Evolutionary conservation across 75 land plant species (phyloP), one percentile per base, ranked within the genome.

Genomic region (Picea glauca): DNA sequence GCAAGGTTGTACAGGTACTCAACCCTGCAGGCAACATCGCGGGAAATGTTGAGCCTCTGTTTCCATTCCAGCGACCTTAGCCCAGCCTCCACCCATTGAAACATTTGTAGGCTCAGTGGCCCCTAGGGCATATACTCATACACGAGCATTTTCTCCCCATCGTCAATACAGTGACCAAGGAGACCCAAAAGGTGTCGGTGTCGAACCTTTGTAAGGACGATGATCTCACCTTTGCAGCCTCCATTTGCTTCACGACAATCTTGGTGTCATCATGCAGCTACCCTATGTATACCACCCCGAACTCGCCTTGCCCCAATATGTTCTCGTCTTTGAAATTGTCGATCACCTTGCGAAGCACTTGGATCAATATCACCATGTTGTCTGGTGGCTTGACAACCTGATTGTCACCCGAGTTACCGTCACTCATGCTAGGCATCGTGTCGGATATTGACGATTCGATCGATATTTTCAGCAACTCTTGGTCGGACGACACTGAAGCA

Each of bases 241-340:
- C 90, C 98, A 95, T 95, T 60, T 96, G 82, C 80, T 95, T 95
- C 13, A 95, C 98, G 9, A 96, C 98, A 62, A 95, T 95, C 81
- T 86, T 85, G n/a, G 98, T 93, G 12, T 93, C 98, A 62, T 95
- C 98, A 58, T 93, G 94, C 57, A 95, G 82, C 78, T 91, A 92
- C 12, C 98, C 98, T 65, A 82, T 85, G 79, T 90, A 88, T 13
- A 90, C 92, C 4, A 90, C 91, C 13, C 92, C 92, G 40, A 90
- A 90, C 14, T 91, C 92, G 3, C 92, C 92, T 2, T 81, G 76
- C 1, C 92, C 92, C 20, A 90, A 63, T 11, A 90, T 65, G 31
- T 85, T 90, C 68, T 84, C 78, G 77, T 90, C 91, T 15, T 86
- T 81, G 84, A 95, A 95, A 79, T 91, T 88, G 58, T 93, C 80